These are phyloP conservation scores for Phytophthora citricola DNA, from an alignment of 352 stramenopile species.

Conservation along the genomic window DNA sequence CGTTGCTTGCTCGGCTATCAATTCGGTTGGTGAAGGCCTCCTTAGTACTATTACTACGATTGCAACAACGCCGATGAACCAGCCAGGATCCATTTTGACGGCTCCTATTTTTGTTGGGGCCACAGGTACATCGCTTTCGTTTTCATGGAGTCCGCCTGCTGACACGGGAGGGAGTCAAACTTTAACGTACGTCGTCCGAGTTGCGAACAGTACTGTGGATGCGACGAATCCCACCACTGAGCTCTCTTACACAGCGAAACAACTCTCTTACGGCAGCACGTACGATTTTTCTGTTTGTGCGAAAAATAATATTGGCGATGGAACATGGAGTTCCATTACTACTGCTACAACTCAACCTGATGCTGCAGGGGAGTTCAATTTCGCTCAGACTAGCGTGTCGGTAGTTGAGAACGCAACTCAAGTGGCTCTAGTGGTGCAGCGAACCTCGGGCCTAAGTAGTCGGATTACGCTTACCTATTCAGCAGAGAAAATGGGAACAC, in stretches of 20 bases:
- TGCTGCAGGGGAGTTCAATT: conserved; percentile 59
- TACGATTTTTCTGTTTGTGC: conserved; percentile 53
- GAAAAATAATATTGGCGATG: conserved; percentile 36
- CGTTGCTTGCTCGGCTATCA: conserved; percentile 51
- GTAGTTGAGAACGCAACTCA: conserved; percentile 53
- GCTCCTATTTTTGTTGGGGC: conserved; percentile 33
- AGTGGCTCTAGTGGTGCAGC: conserved; percentile 42
- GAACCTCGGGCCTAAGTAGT: conserved; percentile 55
- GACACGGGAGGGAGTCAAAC: conserved; percentile 52
- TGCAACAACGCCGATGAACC: conserved; percentile 39
- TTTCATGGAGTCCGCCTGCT: conserved; percentile 42
- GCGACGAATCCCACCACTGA: conserved; percentile 16
- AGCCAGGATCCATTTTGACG: conserved; percentile 38
- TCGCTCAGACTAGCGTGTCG: conserved; percentile 24
- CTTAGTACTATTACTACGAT: conserved; percentile 33
- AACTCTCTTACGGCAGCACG: conserved; percentile 42
- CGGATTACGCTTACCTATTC: conserved; percentile 42
- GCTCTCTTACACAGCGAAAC: conserved; percentile 10
- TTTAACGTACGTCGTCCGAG: conserved; percentile 43
- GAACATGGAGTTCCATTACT: conserved; percentile 42
- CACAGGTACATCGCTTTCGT: conserved; percentile 47
- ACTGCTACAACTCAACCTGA: conserved; percentile 50
- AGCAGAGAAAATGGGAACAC: conserved; percentile 5
- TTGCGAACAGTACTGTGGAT: conserved; percentile 14
- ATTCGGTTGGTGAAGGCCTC: conserved; percentile 41